Evolutionary conservation across 768 basidiomycete genomes (phyloP), one percentile per base, ranked within the genome.

Genomic region (Auriscalpium vulgare): DNA sequence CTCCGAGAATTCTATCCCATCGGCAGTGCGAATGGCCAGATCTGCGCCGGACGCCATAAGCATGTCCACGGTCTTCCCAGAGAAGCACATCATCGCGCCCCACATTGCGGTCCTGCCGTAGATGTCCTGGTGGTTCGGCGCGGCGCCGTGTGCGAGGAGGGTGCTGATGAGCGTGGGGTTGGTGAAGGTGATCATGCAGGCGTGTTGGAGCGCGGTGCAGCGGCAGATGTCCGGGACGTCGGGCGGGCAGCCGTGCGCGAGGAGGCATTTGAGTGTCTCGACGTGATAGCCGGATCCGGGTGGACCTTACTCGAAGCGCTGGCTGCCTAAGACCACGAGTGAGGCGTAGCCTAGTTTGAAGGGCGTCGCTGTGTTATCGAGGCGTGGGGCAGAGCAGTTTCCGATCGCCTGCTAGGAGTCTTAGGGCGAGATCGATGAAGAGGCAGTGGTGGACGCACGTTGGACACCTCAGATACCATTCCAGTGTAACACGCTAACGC

Each of bases 151-250:
- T 54, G 72, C 65, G n/a, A 83, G 56, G 21, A 84, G 67, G 14
- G 68, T 58, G 13, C 71, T 72, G 0, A 68, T 65, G 17, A 80
- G 63, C 11, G 71, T 67, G 8, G 66, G 46, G 29, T 68, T 61
- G 0, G 67, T 63, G 1, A 47, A 17, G 0, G 63, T 60, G 0
- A 68, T 66, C 6, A 71, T 71, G 8, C 74, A 73, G 0, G 71
- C 68, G 61, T 82, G 80, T 47, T 78, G 73, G 3, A 83, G 71
- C 1, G 82, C 76, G 1, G 79, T 82, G 66, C 8, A 43, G 4
- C 40, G 40, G 11, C 66, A 71, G 46, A 83, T 74, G 55, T 82
- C 82, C 2, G 66, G 65, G 2, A 71, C 23, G 50, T 81, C 69
- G 4, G 71, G 65, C 4, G 78, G 69, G 0, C 75, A 68, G 11